These are phyloP conservation scores for Phlebiopsis gigantea DNA, from an alignment of 768 basidiomycete genomes.

Conservation along the genomic window DNA sequence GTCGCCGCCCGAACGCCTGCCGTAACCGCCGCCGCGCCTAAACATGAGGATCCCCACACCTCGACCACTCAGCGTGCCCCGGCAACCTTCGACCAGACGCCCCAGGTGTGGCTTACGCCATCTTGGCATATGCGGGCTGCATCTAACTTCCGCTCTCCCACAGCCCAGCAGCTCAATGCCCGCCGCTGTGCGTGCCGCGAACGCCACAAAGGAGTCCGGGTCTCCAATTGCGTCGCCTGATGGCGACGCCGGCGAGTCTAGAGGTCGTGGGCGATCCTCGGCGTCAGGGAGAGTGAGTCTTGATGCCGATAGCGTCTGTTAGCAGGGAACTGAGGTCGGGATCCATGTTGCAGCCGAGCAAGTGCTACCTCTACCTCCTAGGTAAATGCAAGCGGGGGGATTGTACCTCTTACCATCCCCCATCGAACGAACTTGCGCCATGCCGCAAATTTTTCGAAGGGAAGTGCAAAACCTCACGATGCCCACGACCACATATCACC, in stretches of 20 bases:
- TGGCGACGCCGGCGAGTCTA: background rate
- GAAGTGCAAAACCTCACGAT: background rate
- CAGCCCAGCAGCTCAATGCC: background rate
- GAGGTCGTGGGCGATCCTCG: background rate
- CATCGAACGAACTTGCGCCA: background rate
- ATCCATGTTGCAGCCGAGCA: background rate
- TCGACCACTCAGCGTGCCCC: background rate
- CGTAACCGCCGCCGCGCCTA: constrained; percentile 1
- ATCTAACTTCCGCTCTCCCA: background rate
- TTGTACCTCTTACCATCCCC: background rate
- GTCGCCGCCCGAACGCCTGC: background rate
- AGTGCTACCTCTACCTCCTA: background rate
- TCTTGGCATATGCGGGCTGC: background rate
- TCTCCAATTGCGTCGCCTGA: background rate
- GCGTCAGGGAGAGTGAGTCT: background rate
- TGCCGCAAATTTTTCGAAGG: background rate
- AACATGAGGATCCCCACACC: background rate
- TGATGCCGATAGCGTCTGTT: background rate
- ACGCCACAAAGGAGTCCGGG: background rate
- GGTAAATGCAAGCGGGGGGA: background rate
- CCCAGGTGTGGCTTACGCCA: constrained; percentile 1
- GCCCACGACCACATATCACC: background rate
- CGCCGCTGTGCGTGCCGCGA: background rate
- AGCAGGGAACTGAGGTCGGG: background rate
- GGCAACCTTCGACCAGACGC: background rate